A percentile compares a stretch with the other conserved stretches of the same genome.
These are phyloP conservation scores for Eleusine coracana DNA, from an alignment of 176 grass and related monocot genomes.

Conservation along the genomic window DNA sequence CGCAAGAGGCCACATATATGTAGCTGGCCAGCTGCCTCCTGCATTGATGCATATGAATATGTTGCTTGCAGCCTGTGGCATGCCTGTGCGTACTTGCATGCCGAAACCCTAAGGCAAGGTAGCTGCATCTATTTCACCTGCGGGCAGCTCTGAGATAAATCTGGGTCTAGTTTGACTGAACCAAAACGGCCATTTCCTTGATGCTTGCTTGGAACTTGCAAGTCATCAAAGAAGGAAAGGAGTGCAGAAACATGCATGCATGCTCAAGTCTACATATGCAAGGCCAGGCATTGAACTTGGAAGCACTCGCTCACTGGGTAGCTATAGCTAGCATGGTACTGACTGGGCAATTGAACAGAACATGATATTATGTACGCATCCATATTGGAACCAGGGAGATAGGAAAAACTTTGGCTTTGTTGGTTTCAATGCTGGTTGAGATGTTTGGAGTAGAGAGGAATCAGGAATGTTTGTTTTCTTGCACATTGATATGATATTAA, in stretches of 20 bases:
- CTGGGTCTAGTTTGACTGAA: constrained; percentile 46
- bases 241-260: not conserved
- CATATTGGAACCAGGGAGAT: not conserved
- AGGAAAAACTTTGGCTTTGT: constrained; percentile 28
- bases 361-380: constrained; percentile 25
- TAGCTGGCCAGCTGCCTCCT: constrained; percentile 23
- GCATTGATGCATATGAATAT: constrained; percentile 38
- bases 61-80: constrained; percentile 55
- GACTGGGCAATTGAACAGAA: constrained; percentile 21
- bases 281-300: constrained; percentile 5
- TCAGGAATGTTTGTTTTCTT: constrained; percentile 77
- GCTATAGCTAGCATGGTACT: constrained; percentile 4
- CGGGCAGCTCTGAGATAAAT: constrained; percentile 44
- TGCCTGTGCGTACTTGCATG: constrained; percentile 42
- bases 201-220: constrained; percentile 14
- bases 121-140: constrained; percentile 28
- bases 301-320: not conserved
- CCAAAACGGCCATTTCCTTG: constrained; percentile 20
- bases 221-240: constrained; percentile 22
- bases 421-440: constrained; percentile 52
- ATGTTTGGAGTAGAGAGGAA: constrained; percentile 23
- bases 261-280: constrained; percentile 12
- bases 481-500: constrained; percentile 61
- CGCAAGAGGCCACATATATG: constrained; percentile 21
- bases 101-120: constrained; percentile 14